Evolutionary conservation across 2,329 filamentous ascomycete species (phyloP).

Genomic region (Clathrospora elynae): DNA sequence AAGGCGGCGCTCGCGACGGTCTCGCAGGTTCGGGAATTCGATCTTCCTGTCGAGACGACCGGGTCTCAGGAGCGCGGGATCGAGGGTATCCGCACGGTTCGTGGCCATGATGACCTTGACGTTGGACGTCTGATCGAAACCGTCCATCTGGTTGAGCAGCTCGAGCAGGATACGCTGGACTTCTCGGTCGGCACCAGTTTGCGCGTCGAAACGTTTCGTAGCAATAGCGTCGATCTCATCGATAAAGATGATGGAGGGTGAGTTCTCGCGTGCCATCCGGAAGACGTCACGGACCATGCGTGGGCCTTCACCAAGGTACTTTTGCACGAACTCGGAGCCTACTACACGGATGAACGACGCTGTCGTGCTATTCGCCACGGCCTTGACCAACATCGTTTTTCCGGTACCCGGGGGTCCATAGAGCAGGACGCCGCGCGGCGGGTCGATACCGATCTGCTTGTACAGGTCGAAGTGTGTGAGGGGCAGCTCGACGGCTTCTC

Average conservation of each 20-base stretch:
- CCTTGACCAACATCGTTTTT: constrained; percentile 98
- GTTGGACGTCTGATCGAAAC: constrained; percentile 97
- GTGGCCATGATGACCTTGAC: constrained; percentile 99
- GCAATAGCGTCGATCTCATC: constrained; percentile 99
- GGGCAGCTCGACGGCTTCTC: constrained; percentile 95
- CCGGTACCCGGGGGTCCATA: constrained; percentile 96
- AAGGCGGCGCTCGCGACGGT: constrained; percentile 90
- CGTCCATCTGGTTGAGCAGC: constrained; percentile 99
- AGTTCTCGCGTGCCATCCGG: constrained; percentile 98
- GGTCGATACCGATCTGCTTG: constrained; percentile 99
- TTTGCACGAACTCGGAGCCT: constrained; percentile 97
- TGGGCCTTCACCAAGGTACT: constrained; percentile 96
- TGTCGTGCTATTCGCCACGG: constrained; percentile 96
- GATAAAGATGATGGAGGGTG: constrained; percentile 98
- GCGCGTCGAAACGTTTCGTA: constrained; percentile 98
- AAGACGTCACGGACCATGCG: constrained; percentile 99
- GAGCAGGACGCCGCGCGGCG: constrained; percentile 90
- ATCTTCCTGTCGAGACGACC: constrained; percentile 98
- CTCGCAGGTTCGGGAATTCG: constrained; percentile 93
- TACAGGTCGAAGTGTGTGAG: constrained; percentile 98
- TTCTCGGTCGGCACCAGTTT: constrained; percentile 96
- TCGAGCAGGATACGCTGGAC: constrained; percentile 98
- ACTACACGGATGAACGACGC: constrained; percentile 98
- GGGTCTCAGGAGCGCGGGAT: constrained; percentile 90
- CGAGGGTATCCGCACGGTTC: constrained; percentile 95